phyloP scores from a whole-genome alignment of 129 eudicot species.

The Kitagawia praeruptora region DNA sequence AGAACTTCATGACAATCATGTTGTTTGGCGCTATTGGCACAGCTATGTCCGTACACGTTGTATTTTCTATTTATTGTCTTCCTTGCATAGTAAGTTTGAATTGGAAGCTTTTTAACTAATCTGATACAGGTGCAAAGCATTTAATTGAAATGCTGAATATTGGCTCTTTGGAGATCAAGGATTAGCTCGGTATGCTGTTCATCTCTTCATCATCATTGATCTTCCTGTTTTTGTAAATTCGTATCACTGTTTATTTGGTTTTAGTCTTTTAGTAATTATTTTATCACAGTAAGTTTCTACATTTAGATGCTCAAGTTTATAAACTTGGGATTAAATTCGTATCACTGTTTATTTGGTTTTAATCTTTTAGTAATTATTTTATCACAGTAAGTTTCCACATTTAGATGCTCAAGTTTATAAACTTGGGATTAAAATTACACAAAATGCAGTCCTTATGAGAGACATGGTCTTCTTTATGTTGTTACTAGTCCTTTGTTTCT shows the following conservation, averaged over 20 bases:
- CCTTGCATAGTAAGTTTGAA: not conserved
- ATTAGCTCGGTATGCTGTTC: slow-evolving; percentile 60
- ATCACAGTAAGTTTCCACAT: too few relatives aligned
- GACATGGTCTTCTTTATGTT: not conserved
- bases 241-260: not conserved
- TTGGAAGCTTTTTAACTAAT: not conserved
- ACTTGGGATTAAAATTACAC: not conserved
- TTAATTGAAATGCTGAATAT: slow-evolving; percentile 39
- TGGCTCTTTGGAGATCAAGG: slow-evolving; percentile 55
- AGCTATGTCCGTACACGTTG: slow-evolving; percentile 28
- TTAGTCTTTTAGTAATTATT: not conserved
- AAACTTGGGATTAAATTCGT: too few relatives aligned
- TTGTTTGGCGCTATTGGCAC: slow-evolving; percentile 79
- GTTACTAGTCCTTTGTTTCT: not conserved
- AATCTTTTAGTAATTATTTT: too few relatives aligned
- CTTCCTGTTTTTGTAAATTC: not conserved
- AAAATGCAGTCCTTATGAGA: not conserved
- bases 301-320: not conserved
- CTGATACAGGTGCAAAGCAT: slow-evolving; percentile 45
- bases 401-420: too few relatives aligned
- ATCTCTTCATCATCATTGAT: not conserved
- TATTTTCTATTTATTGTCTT: not conserved
- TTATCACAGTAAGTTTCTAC: not conserved
- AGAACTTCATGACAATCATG: slow-evolving; percentile 58
- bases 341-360: too few relatives aligned